phyloP scores from a whole-genome alignment of 2,329 filamentous ascomycete species.

The Xylaria hypoxylon region DNA sequence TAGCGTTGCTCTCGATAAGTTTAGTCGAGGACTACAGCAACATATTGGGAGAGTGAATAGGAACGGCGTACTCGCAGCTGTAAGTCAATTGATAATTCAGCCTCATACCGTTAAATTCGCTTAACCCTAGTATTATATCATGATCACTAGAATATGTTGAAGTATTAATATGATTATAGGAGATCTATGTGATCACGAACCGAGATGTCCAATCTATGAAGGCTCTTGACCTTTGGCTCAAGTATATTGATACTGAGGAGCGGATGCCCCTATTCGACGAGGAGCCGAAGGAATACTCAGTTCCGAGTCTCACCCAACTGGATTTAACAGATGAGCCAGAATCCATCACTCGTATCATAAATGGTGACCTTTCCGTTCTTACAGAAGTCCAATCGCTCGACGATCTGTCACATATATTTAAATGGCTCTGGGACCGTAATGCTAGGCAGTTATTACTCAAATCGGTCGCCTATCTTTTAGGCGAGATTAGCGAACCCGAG shows the following conservation, averaged over 20 bases:
- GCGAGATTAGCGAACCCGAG: constrained; percentile 1
- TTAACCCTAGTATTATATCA: neutral
- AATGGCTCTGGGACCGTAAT: constrained; percentile 9
- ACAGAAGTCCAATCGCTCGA: constrained; percentile 7
- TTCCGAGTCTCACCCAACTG: neutral
- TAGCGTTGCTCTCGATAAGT: constrained; percentile 27
- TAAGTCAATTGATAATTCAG: constrained; percentile 5
- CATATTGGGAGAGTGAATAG: constrained; percentile 26
- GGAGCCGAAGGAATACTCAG: constrained; percentile 23
- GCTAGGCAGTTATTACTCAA: constrained; percentile 16
- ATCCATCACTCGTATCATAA: neutral
- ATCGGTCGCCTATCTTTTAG: constrained; percentile 14
- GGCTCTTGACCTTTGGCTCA: constrained; percentile 27
- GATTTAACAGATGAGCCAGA: neutral
- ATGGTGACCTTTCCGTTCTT: constrained; percentile 9
- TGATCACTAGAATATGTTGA: neutral
- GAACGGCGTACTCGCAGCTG: constrained; percentile 26
- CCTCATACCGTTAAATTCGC: neutral
- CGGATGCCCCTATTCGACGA: constrained; percentile 30
- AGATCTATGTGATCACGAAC: constrained; percentile 31
- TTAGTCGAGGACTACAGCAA: constrained; percentile 17
- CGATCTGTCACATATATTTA: constrained; percentile 1
- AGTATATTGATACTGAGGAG: constrained; percentile 24
- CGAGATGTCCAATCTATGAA: constrained; percentile 27
- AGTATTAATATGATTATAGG: neutral